Evolutionary conservation across 441 rosid species (phyloP).

Genomic region (Pelargonium cotyledonis): DNA sequence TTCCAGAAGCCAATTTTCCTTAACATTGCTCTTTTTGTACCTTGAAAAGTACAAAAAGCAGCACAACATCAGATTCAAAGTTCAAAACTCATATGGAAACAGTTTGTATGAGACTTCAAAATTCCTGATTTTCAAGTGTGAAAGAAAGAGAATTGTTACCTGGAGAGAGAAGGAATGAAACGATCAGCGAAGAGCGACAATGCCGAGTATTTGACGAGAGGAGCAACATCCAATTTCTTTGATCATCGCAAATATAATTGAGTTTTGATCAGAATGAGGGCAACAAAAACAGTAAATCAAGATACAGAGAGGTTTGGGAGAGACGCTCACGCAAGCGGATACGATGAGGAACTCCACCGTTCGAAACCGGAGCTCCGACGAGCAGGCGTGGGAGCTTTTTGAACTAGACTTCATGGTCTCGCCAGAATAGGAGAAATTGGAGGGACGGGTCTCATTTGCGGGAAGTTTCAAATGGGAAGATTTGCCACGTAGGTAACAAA

Average conservation of each 20-base stretch:
- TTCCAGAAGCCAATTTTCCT: conserved; percentile 55
- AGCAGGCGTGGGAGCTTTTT: conserved; percentile 2
- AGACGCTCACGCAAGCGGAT: conserved; percentile 35
- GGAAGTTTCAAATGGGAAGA: conserved; percentile 1
- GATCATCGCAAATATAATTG: conserved; percentile 2
- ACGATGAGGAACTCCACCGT: conserved; percentile 40
- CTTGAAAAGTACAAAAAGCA: conserved; percentile 25
- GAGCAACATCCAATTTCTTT: conserved; percentile 50
- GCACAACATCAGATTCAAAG: background rate
- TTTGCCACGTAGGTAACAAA: background rate
- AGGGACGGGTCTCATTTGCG: background rate
- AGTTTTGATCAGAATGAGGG: no score
- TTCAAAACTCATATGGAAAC: no score
- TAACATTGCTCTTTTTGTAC: conserved; percentile 23
- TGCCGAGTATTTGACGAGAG: conserved; percentile 62
- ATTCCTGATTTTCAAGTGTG: background rate
- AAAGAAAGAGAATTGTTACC: conserved; percentile 24
- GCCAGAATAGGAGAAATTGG: background rate
- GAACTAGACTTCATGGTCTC: conserved; percentile 5
- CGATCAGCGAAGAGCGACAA: conserved; percentile 61
- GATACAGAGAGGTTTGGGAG: background rate
- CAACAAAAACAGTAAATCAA: background rate
- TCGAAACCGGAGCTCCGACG: conserved; percentile 22
- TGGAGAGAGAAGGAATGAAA: conserved; percentile 40
- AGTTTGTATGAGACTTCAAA: no score